Evolutionary conservation across 192 early-diverging fungal species (phyloP), one percentile per base, ranked within the genome.

Genomic region (Chytriomyces sp.): DNA sequence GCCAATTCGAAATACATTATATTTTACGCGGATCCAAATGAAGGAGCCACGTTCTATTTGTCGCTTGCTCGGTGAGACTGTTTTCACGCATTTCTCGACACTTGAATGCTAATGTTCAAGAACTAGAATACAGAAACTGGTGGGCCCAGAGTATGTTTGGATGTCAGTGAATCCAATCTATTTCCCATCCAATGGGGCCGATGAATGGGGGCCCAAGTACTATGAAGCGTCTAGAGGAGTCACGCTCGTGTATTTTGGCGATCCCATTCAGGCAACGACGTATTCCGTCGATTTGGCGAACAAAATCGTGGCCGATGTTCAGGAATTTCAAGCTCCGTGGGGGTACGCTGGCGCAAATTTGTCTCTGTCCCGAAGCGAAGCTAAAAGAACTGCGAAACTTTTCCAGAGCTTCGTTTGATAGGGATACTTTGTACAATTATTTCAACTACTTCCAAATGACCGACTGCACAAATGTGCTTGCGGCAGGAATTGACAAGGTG

Each of bases 111-210:
- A 35, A 35, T 4, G 35, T 35, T 35, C 35, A 35, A 0, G 35
- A 35, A 35, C 35, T 20, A 64, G 45, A 11, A 10, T 16, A 23
- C 35, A 67, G 13, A 20, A 23, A 67, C 44, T 45, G 5, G 66
- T 67, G 23, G 66, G 66, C 10, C 23, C 23, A n/a, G 66, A 67
- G 11, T 67, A 67, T 44, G 66, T 67, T 45, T 67, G 66, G 66
- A 45, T 67, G 18, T n/a, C 45, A n/a, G 44, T 45, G 43, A 67
- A 67, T 46, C 16, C 45, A 45, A 28, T 44, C 28, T 46, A 46
- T 46, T n/a, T 16, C 20, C 35, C 18, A 11, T 13, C 18, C 10
- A 67, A 67, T 23, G 66, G 43, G 16, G 23, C 10, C 7, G 66
- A 8, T 45, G 24, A 43, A 46, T 67, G 66, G 66, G 66, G 66